These are phyloP conservation scores for Isabelozyma rhagii DNA, from an alignment of 805 yeast genomes.

Conservation along the genomic window DNA sequence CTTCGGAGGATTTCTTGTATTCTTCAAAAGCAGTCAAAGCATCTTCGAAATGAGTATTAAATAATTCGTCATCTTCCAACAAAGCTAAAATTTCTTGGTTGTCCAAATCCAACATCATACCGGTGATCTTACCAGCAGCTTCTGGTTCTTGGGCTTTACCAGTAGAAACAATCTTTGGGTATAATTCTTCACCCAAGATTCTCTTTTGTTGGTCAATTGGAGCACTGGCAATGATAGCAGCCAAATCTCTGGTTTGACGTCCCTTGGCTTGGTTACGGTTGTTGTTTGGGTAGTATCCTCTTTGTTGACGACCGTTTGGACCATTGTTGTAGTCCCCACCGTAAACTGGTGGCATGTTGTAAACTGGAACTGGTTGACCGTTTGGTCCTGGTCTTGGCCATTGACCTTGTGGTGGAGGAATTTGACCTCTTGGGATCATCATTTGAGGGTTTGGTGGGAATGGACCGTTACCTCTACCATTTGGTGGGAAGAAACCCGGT, in stretches of 20 bases:
- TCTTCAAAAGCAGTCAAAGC: conserved; percentile 93
- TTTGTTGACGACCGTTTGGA: conserved; percentile 49
- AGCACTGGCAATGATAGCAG: conserved; percentile 57
- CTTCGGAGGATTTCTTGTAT: conserved; percentile 62
- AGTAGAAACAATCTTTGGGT: conserved; percentile 84
- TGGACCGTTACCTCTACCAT: conserved; percentile 72
- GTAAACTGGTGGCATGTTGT: conserved; percentile 81
- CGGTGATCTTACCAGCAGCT: conserved; percentile 98
- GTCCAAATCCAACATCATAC: conserved; percentile 96
- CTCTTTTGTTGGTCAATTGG: conserved; percentile 95
- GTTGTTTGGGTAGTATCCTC: conserved; percentile 53
- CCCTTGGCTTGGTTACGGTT: conserved; percentile 43
- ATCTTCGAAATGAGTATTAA: conserved; percentile 88
- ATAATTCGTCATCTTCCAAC: conserved; percentile 84
- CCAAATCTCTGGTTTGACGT: conserved; percentile 49
- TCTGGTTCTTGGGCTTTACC: conserved; percentile 87
- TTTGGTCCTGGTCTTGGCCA: conserved; percentile 74
- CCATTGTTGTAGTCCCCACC: conserved; percentile 48
- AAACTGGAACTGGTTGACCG: conserved; percentile 81
- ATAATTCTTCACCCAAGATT: conserved; percentile 94
- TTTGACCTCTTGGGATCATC: conserved; percentile 70
- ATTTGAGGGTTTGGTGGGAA: conserved; percentile 80
- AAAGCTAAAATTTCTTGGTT: conserved; percentile 84
- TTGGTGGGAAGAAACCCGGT: conserved; percentile 82
- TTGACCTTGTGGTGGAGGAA: conserved; percentile 65